These are phyloP conservation scores for Candida orba DNA, from an alignment of 805 yeast genomes.

Conservation along the genomic window DNA sequence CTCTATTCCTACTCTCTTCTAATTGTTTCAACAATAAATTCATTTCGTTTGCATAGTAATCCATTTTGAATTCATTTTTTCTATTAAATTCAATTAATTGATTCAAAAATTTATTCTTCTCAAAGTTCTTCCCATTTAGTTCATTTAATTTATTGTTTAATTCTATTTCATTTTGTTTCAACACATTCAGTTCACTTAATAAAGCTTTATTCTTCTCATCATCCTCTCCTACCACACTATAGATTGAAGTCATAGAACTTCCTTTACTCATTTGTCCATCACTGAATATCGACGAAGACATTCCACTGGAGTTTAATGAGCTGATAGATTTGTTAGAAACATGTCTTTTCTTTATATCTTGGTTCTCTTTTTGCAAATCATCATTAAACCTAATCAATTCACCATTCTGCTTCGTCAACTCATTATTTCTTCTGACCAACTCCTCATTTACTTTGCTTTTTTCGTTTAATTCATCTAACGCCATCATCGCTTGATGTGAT, in stretches of 20 bases:
- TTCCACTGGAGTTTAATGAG: constrained; percentile 2
- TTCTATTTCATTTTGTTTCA: neutral
- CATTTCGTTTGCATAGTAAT: constrained; percentile 13
- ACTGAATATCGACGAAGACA: constrained; percentile 7
- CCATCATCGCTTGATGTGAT: constrained; percentile 21
- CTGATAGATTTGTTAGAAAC: neutral
- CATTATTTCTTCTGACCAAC: constrained; percentile 12
- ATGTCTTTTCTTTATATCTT: too few species aligned
- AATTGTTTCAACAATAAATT: constrained; percentile 10
- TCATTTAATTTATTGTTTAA: constrained; percentile 1
- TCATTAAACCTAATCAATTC: too few species aligned
- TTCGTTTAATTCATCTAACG: constrained; percentile 21
- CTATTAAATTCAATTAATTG: constrained; percentile 6
- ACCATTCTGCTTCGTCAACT: neutral
- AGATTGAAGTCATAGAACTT: constrained; percentile 16
- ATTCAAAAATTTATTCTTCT: constrained; percentile 1
- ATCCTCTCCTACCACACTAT: too few species aligned
- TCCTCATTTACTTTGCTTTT: constrained; percentile 14
- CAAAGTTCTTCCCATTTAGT: neutral
- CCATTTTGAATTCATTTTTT: constrained; percentile 9
- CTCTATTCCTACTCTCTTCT: constrained; percentile 14
- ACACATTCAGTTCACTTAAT: too few species aligned
- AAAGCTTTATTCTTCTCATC: too few species aligned
- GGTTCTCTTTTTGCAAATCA: too few species aligned
- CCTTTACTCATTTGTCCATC: constrained; percentile 12